Percentiles rank a stretch among this genome's conserved stretches.
Evolutionary conservation across 2,329 filamentous ascomycete genomes (phyloP).

Genomic region (Celoporthe dispersa): DNA sequence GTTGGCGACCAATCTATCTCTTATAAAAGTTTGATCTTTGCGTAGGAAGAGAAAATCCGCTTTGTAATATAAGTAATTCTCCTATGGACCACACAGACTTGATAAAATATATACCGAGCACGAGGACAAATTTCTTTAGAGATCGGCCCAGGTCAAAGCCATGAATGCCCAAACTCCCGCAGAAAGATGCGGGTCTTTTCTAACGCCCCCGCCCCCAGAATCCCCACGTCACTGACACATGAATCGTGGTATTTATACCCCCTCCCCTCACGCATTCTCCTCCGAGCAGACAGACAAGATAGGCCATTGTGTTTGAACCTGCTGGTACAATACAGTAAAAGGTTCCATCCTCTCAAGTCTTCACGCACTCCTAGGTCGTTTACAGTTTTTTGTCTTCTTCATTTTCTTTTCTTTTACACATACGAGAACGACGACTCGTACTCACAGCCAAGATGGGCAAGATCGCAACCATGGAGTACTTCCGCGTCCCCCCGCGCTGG

Average conservation of each 20-base stretch:
- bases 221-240: neutral
- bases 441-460: conserved; percentile 52
- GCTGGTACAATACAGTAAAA: too few relatives aligned
- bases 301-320: neutral
- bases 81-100: neutral
- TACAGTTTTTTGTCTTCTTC: too few relatives aligned
- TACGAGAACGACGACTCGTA: too few relatives aligned
- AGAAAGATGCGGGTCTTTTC: neutral
- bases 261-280: neutral
- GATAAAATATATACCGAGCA: too few relatives aligned
- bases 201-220: neutral
- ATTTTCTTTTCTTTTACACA: too few relatives aligned
- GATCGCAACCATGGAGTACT: conserved; percentile 66
- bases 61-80: too few relatives aligned
- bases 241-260: neutral
- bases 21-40: too few relatives aligned
- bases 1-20: too few relatives aligned
- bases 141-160: neutral
- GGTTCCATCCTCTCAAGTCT: too few relatives aligned
- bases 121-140: neutral
- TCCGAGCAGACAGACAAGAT: neutral
- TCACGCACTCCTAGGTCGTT: too few relatives aligned
- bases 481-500: conserved; percentile 68
- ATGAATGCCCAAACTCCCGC: neutral
- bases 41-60: too few relatives aligned